phyloP scores from a whole-genome alignment of 257 asterid species.

The Galeopsis tetrahit region DNA sequence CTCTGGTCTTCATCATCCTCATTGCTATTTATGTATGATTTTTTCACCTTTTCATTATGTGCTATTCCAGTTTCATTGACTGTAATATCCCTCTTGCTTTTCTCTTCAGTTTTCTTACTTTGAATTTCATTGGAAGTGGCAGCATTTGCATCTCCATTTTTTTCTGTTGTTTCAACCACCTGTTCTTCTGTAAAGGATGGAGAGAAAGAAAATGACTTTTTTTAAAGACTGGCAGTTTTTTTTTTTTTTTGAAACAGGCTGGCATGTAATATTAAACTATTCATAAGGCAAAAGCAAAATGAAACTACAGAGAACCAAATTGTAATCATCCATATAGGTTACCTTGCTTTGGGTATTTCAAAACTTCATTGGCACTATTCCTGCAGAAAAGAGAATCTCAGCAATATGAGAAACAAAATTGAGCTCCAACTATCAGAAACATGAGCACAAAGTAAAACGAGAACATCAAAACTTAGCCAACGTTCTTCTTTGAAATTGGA shows the following conservation, averaged over 20 bases:
- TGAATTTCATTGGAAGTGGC: slow-evolving; percentile 35
- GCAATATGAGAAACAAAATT: slow-evolving; percentile 38
- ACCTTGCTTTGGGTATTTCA: slow-evolving; percentile 52
- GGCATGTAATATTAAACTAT: slow-evolving; percentile 1
- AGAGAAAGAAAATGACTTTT: neutral
- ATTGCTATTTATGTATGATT: too few species aligned
- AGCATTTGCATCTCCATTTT: neutral
- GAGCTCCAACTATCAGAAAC: neutral
- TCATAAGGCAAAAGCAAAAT: slow-evolving; percentile 12
- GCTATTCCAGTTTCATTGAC: slow-evolving; percentile 8
- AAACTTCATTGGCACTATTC: slow-evolving; percentile 33
- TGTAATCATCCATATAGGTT: neutral
- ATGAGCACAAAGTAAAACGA: slow-evolving; percentile 4
- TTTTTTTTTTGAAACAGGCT: too few species aligned
- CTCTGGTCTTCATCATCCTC: slow-evolving; percentile 1
- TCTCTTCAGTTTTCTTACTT: slow-evolving; percentile 57
- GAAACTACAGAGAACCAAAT: slow-evolving; percentile 15
- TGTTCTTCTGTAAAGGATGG: too few species aligned
- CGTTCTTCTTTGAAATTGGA: slow-evolving; percentile 2
- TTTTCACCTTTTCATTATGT: too few species aligned
- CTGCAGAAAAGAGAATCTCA: slow-evolving; percentile 51
- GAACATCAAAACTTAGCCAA: neutral
- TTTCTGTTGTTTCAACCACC: too few species aligned
- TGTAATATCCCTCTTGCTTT: slow-evolving; percentile 19
- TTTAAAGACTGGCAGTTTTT: too few species aligned